Percentiles rank a stretch among this genome's conserved stretches.
Evolutionary conservation across 2,329 filamentous ascomycete species (phyloP).

Genomic region (Venturia oleaginea): DNA sequence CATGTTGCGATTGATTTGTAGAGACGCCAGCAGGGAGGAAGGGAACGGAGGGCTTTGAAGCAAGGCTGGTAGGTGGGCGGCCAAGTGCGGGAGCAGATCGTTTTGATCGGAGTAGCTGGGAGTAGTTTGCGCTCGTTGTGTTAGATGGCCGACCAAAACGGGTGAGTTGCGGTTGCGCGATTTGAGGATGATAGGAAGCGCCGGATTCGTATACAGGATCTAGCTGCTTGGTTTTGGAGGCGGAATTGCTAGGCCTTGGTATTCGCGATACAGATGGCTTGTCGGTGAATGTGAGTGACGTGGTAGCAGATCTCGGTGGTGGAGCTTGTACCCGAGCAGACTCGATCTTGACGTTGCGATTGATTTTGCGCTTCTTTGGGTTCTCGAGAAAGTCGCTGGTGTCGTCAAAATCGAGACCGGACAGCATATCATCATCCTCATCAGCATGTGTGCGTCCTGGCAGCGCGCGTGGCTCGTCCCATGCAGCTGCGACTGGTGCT

Average conservation of each 20-base stretch:
- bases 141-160: slow-evolving; percentile 41
- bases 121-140: slow-evolving; percentile 35
- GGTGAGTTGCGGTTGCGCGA: slow-evolving; percentile 41
- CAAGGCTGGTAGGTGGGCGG: slow-evolving; percentile 48
- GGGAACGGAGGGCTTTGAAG: slow-evolving; percentile 58
- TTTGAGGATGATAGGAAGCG: slow-evolving; percentile 56
- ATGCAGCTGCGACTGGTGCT: slow-evolving; percentile 1
- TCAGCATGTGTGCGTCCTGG: slow-evolving; percentile 26
- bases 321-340: slow-evolving; percentile 51
- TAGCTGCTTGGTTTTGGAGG: slow-evolving; percentile 55
- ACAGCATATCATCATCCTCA: slow-evolving; percentile 20
- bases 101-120: slow-evolving; percentile 48
- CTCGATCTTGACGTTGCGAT: slow-evolving; percentile 88
- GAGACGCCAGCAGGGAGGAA: slow-evolving; percentile 73
- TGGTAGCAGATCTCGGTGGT: slow-evolving; percentile 60
- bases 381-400: slow-evolving; percentile 75
- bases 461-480: slow-evolving; percentile 20
- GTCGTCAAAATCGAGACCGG: slow-evolving; percentile 18
- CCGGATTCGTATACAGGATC: slow-evolving; percentile 90
- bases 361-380: slow-evolving; percentile 69
- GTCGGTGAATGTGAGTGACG: slow-evolving; percentile 86
- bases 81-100: slow-evolving; percentile 52
- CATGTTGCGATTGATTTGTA: slow-evolving; percentile 67
- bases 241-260: slow-evolving; percentile 66
- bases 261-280: slow-evolving; percentile 62